A percentile compares a stretch with the other conserved stretches of the same genome.
Conservation (phyloP, 2,329 filamentous ascomycete genomes). For the Sporothrix globosa region DNA sequence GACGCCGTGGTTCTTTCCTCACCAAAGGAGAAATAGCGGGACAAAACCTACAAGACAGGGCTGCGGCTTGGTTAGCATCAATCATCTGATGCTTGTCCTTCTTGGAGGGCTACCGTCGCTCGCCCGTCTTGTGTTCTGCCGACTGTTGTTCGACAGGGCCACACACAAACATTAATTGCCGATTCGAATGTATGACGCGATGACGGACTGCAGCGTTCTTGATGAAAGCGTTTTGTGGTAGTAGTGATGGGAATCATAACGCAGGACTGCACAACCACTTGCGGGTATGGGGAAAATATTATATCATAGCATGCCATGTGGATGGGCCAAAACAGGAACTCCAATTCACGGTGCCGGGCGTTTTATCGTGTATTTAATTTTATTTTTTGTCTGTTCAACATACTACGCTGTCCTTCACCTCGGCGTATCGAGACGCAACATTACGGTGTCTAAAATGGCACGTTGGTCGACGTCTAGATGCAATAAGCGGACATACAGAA, state of each 20-base stretch:
- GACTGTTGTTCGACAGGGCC: not conserved
- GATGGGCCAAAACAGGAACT: not conserved
- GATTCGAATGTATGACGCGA: conserved; percentile 7
- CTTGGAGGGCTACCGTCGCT: not conserved
- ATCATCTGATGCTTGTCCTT: not conserved
- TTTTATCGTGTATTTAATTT: conserved; percentile 1
- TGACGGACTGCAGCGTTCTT: conserved; percentile 16
- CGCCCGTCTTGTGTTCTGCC: not conserved
- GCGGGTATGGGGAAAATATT: not conserved
- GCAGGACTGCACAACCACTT: not conserved
- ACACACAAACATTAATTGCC: conserved; percentile 14
- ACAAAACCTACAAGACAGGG: not conserved
- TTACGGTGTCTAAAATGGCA: conserved; percentile 14
- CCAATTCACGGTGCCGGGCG: conserved; percentile 14
- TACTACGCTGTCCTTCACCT: not conserved
- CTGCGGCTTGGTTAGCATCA: too few species aligned
- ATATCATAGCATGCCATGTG: conserved; percentile 16
- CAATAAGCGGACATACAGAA: not conserved
- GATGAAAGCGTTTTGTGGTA: conserved; percentile 19
- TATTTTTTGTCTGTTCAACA: not conserved
- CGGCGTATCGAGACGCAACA: not conserved
- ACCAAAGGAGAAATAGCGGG: too few species aligned
- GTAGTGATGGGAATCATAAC: not conserved
- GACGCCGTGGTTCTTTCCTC: not conserved
- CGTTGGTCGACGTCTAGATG: conserved; percentile 9